These are phyloP conservation scores for Kitagawia praeruptora DNA, from an alignment of 129 eudicot species.

Conservation along the genomic window DNA sequence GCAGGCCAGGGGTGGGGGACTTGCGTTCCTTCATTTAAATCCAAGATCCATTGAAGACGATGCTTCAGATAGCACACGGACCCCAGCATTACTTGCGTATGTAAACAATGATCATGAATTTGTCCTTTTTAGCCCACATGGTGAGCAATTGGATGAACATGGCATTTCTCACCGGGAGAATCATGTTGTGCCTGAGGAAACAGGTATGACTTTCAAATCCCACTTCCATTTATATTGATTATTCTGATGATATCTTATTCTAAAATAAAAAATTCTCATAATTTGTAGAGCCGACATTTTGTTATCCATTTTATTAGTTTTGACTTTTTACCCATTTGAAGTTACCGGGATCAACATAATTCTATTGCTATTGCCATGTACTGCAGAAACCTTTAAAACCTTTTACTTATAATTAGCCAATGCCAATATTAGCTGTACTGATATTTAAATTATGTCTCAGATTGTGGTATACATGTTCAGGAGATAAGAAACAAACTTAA, in stretches of 20 bases:
- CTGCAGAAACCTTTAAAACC: not conserved
- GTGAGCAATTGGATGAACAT: slow-evolving; percentile 20
- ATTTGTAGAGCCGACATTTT: not conserved
- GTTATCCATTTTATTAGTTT: not conserved
- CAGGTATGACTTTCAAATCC: slow-evolving; percentile 28
- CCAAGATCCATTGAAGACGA: slow-evolving; percentile 25
- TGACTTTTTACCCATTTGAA: not conserved
- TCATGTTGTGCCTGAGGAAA: slow-evolving; percentile 28
- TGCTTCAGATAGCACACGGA: slow-evolving; percentile 25
- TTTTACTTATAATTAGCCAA: not conserved
- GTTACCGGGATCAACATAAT: not conserved
- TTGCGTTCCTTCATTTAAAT: slow-evolving; percentile 42
- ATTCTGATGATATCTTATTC: not conserved
- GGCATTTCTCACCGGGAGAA: slow-evolving; percentile 18
- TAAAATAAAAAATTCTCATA: not conserved
- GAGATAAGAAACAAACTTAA: not conserved
- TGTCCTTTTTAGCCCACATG: slow-evolving; percentile 54
- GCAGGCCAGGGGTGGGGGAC: slow-evolving; percentile 76
- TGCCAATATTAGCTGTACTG: not conserved
- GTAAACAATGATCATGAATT: slow-evolving; percentile 59
- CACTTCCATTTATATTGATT: not conserved
- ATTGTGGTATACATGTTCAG: not conserved
- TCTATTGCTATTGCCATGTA: not conserved
- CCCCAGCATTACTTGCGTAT: slow-evolving; percentile 41
- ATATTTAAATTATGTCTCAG: not conserved